Evolutionary conservation across 2,329 filamentous ascomycete species (phyloP).

Genomic region (Xylaria sp.): DNA sequence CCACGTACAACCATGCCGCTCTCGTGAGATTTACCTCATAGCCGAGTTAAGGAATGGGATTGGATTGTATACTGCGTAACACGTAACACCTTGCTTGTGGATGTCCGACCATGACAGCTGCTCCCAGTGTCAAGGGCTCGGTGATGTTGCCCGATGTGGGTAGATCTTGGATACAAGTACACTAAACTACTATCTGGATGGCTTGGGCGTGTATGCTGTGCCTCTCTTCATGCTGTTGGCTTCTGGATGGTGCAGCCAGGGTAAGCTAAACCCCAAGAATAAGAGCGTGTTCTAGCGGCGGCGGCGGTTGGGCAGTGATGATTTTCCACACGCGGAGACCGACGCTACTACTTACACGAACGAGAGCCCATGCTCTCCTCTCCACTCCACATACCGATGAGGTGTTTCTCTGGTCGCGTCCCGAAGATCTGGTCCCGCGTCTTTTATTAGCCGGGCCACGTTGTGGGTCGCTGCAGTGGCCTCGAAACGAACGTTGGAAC

Average conservation of each 20-base stretch:
- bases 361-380: background rate
- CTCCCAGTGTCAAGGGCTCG: slow-evolving; percentile 15
- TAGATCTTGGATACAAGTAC: slow-evolving; percentile 2
- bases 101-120: background rate
- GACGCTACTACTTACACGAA: background rate
- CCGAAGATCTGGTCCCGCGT: slow-evolving; percentile 49
- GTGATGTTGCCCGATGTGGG: slow-evolving; percentile 36
- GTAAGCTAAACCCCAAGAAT: background rate
- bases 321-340: no score
- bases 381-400: background rate
- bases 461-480: slow-evolving; percentile 36
- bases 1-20: background rate
- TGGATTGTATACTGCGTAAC: background rate
- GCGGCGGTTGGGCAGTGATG: background rate
- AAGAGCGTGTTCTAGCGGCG: background rate
- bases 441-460: slow-evolving; percentile 43
- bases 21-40: background rate
- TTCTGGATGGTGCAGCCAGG: background rate
- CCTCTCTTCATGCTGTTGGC: background rate
- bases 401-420: slow-evolving; percentile 33
- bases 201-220: background rate
- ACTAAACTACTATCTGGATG: background rate
- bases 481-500: slow-evolving; percentile 9
- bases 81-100: background rate
- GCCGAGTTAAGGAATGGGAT: slow-evolving; percentile 2